A percentile compares a stretch with the other conserved stretches of the same genome.
Evolutionary conservation across 768 basidiomycete species (phyloP).

Genomic region (Psilocybe subaeruginosa): DNA sequence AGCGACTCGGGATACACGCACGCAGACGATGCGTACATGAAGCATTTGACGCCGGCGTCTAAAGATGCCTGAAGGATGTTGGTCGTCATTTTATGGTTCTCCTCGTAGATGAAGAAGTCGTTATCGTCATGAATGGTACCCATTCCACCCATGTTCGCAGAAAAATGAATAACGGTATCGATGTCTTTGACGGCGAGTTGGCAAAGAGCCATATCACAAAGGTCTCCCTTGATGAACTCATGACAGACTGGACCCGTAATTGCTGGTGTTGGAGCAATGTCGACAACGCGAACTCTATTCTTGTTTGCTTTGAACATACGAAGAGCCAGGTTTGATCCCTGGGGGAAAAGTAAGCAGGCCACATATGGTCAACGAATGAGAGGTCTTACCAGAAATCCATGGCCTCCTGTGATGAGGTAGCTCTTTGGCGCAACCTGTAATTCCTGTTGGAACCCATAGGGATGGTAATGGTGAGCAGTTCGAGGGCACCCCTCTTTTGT

Average conservation of each 20-base stretch:
- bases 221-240: slow-evolving; percentile 46
- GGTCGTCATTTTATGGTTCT: slow-evolving; percentile 53
- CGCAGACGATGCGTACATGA: slow-evolving; percentile 62
- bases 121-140: slow-evolving; percentile 58
- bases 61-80: slow-evolving; percentile 46
- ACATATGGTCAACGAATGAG: not conserved
- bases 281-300: slow-evolving; percentile 45
- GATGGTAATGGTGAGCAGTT: not conserved
- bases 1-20: slow-evolving; percentile 56
- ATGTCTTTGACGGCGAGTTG: slow-evolving; percentile 39
- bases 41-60: slow-evolving; percentile 39
- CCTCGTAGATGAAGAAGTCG: slow-evolving; percentile 48
- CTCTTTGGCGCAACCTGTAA: not conserved
- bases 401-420: slow-evolving; percentile 51
- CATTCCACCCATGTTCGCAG: slow-evolving; percentile 70
- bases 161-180: slow-evolving; percentile 54
- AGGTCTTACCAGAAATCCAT: slow-evolving; percentile 52
- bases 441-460: not conserved
- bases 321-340: slow-evolving; percentile 57
- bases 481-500: not conserved
- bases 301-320: slow-evolving; percentile 33
- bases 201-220: slow-evolving; percentile 46
- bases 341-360: not conserved
- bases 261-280: slow-evolving; percentile 31
- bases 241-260: slow-evolving; percentile 26